Conservation (phyloP, 2,329 filamentous ascomycete genomes). For the Talaromyces marneffei region DNA sequence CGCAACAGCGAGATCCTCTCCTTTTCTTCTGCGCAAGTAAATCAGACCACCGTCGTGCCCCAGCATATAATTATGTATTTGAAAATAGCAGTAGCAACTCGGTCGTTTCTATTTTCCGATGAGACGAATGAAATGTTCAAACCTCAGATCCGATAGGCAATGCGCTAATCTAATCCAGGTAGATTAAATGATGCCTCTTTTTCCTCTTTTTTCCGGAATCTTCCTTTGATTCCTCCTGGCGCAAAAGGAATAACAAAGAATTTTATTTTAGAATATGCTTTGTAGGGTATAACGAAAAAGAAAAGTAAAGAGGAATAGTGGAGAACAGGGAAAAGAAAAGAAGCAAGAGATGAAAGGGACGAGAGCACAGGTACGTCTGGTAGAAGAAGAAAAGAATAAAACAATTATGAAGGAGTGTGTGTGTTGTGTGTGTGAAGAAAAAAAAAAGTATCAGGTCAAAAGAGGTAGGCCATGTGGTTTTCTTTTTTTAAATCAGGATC, state of each 20-base stretch:
- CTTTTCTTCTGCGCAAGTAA: not conserved
- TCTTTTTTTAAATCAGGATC: constrained; percentile 4
- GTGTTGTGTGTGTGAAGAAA: not conserved
- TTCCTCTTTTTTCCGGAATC: not conserved
- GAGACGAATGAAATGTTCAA: not conserved
- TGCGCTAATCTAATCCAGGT: constrained; percentile 3
- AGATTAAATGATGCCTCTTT: not conserved
- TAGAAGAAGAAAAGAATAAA: constrained; percentile 1
- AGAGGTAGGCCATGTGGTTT: constrained; percentile 12
- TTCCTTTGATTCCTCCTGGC: not conserved
- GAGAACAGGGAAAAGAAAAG: not conserved
- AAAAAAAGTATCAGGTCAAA: not conserved
- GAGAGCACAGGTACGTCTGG: not conserved
- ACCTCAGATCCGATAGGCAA: not conserved
- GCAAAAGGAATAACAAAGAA: constrained; percentile 2
- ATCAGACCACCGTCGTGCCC: not conserved
- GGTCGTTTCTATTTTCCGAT: not conserved
- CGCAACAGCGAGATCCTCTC: not conserved
- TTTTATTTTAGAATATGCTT: constrained; percentile 5
- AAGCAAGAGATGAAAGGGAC: not conserved
- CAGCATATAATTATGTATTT: not conserved
- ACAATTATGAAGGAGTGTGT: not conserved
- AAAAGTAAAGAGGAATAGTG: not conserved
- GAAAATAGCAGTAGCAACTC: not conserved
- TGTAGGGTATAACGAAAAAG: not conserved